Base-by-base conservation (phyloP, 257 asterid species). In the Solanum pinnatisectum region DNA sequence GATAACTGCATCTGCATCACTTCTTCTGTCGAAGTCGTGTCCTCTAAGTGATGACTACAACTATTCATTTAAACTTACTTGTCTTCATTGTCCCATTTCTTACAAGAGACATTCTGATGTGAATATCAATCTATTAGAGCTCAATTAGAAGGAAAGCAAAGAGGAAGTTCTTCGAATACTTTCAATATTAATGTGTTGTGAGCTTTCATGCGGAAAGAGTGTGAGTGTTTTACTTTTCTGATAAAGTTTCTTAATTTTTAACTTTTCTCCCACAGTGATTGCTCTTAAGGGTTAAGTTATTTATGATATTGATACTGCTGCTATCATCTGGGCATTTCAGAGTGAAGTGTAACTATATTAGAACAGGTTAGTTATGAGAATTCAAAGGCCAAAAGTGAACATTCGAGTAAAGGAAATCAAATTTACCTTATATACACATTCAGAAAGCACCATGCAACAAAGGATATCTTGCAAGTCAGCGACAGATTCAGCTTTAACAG, bases 401-500 rank as follows among this genome's bases (percentile, higher is more conserved):
- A 37, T 46, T 81, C 40, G 27, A 30, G 42, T 30, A 81, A 81
- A 59, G 32, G 37, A 85, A 59, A 37, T 42, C 32, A 59, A 74
- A 74, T 44, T 59, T 72, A 37, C 72, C 83, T 42, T 42, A 25
- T 71, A 91, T 25, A 97, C 99, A 84, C 98, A 96, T 90, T 97
- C 99, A 68, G 99, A 93, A 83, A 97, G 97, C 89, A 97, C 99
- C 99, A 97, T 97, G 95, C 98, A 96, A 89, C 99, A 97, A 72
- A 97, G 88, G 78, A 97, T 96, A 40, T 97, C 98, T 93, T 96
- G 99, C 96, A 97, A 94, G 92, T 97, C 99, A 52, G 96, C 56
- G 10, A 95, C 84, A 25, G 98, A 93, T 77, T 97, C 99, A 0
- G 98, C 98, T 92, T 97, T 94, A 90, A 94, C 91, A 79, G 99